Evolutionary conservation across 2,329 filamentous ascomycete species (phyloP), one percentile per base, ranked within the genome.

Genomic region (Cordyceps militaris): DNA sequence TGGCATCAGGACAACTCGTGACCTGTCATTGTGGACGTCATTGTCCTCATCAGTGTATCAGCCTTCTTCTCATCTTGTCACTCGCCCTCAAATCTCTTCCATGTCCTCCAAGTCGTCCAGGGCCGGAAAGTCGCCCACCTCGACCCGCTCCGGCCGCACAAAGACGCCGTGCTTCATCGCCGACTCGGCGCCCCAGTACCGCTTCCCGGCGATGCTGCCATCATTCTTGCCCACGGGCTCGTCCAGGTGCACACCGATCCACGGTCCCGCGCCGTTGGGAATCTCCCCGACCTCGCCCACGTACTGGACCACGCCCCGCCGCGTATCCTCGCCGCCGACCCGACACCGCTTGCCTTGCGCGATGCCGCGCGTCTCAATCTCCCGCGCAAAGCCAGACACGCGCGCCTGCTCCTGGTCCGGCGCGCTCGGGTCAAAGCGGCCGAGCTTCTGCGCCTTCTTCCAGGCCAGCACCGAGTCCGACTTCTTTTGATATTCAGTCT

Each of bases 391-490:
- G 40, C 86, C 85, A 16, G 82, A 79, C 58, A 88, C 76, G 70
- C 89, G 89, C 62, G 89, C 82, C 68, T 89, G 79, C 69, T 91
- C 86, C 23, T 88, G 82, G 60, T 79, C 83, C 19, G 88, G 85
- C 8, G 91, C 90, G 65, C 87, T 80, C 13, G 94, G 94, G 69
- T 97, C 91, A 73, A 99, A 99, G 36, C 94, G 89, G 52, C 94
- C 94, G n/a, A 97, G 83, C 70, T 95, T 92, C 72, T 96, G 86
- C n/a, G 85, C 78, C 75, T 89, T 93, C 75, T 99, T 99, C 91
- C 91, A 97, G 6, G 92, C 89, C 24, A 97, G 82, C 14, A 99
- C 94, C 3, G 88, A 93, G 73, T 97, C 90, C 44, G 85, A 79
- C 68, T 92, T 91, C 67, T 85, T 84, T 70, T 91, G 91, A 74